Percentiles rank a stretch among this genome's conserved stretches.
phyloP scores from a whole-genome alignment of 371 early-diverging fungal genomes.

The Capillidium rhysosporum region DNA sequence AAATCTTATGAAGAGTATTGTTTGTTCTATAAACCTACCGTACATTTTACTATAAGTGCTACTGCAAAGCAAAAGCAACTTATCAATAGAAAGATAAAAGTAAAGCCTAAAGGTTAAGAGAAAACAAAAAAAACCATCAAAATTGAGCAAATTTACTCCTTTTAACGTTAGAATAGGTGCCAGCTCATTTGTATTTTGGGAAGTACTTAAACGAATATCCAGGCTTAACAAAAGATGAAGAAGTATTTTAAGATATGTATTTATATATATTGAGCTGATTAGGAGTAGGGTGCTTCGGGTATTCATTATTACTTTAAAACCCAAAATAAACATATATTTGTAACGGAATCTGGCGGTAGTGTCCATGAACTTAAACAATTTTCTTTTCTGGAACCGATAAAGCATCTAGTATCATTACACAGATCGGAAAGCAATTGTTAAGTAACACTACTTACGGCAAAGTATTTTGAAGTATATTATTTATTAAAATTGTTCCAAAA shows the following conservation, averaged over 20 bases:
- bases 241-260: constrained; percentile 28
- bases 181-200: not conserved
- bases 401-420: not conserved
- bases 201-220: not conserved
- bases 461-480: not conserved
- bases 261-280: constrained; percentile 32
- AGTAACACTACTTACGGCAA: not conserved
- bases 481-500: not conserved
- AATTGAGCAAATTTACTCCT: constrained; percentile 35
- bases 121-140: constrained; percentile 25
- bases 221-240: constrained; percentile 11
- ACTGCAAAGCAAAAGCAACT: constrained; percentile 11
- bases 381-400: constrained; percentile 7
- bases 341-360: constrained; percentile 29
- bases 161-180: constrained; percentile 34
- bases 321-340: constrained; percentile 19
- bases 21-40: constrained; percentile 15
- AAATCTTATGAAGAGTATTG: constrained; percentile 8
- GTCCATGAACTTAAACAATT: constrained; percentile 30
- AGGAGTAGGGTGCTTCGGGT: constrained; percentile 27
- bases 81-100: constrained; percentile 21
- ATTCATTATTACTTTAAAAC: constrained; percentile 21
- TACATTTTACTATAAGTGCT: constrained; percentile 19
- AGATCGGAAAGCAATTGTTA: not conserved
- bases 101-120: constrained; percentile 25